Evolutionary conservation across 805 yeast genomes (phyloP).

Genomic region (Nakazawaea ambrosiae): DNA sequence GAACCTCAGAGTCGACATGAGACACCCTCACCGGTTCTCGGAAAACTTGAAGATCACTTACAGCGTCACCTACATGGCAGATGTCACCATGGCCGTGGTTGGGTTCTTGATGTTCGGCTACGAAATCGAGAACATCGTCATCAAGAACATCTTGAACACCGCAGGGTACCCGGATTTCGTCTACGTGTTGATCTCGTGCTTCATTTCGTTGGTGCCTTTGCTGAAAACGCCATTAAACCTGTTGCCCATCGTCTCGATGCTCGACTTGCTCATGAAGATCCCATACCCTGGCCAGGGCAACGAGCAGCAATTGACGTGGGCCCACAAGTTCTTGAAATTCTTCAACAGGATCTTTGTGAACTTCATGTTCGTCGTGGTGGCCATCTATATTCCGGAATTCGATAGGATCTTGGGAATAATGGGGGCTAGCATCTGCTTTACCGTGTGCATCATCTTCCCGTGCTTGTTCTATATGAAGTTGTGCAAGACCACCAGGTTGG

Average conservation of each 20-base stretch:
- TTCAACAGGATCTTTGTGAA: constrained; percentile 41
- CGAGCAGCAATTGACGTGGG: constrained; percentile 1
- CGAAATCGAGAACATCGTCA: constrained; percentile 61
- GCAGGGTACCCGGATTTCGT: constrained; percentile 62
- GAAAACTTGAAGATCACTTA: constrained; percentile 49
- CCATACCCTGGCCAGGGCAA: constrained; percentile 8
- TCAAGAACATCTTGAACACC: constrained; percentile 64
- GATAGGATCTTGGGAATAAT: constrained; percentile 78
- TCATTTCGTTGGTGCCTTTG: constrained; percentile 74
- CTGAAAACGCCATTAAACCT: constrained; percentile 87
- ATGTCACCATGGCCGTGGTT: constrained; percentile 51
- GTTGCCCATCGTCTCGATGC: constrained; percentile 74
- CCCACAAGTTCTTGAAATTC: background rate
- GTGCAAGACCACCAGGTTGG: constrained; percentile 42
- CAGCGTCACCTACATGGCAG: constrained; percentile 49
- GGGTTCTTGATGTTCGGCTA: constrained; percentile 82
- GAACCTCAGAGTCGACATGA: constrained; percentile 67
- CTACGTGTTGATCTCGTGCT: constrained; percentile 47
- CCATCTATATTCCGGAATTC: constrained; percentile 74
- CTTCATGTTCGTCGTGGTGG: constrained; percentile 52
- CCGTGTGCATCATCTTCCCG: constrained; percentile 76
- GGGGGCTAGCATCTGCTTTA: constrained; percentile 78
- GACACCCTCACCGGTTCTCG: constrained; percentile 58
- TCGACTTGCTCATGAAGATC: constrained; percentile 40
- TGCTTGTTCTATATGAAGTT: constrained; percentile 64